Evolutionary conservation across 2,329 filamentous ascomycete genomes (phyloP).

Genomic region (Triangularia setosa): DNA sequence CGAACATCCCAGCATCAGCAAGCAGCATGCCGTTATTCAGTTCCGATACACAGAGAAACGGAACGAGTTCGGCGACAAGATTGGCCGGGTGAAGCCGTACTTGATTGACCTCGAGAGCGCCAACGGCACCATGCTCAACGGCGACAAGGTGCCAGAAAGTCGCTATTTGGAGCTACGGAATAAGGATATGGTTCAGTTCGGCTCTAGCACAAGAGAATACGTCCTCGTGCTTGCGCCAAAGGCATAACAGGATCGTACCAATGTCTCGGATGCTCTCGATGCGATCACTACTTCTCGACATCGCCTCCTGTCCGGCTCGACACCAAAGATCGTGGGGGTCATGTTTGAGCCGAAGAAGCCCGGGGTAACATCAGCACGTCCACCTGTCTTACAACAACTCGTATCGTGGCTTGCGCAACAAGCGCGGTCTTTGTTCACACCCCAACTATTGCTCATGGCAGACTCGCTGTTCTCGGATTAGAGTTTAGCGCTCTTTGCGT

Average conservation of each 20-base stretch:
- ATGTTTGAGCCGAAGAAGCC: background rate
- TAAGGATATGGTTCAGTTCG: conserved; percentile 87
- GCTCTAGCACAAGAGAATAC: conserved; percentile 85
- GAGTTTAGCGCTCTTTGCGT: conserved; percentile 1
- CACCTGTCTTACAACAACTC: background rate
- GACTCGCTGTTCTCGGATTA: background rate
- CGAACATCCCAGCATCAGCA: conserved; percentile 89
- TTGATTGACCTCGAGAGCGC: conserved; percentile 90
- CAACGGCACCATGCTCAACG: conserved; percentile 84
- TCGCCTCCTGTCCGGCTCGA: background rate
- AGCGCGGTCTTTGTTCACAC: background rate
- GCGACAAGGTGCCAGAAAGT: conserved; percentile 65
- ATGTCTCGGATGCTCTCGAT: too few species aligned
- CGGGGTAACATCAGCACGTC: background rate
- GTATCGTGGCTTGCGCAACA: conserved; percentile 1
- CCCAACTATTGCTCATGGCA: background rate
- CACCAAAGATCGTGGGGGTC: background rate
- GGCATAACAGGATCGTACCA: conserved; percentile 10
- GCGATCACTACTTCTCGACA: background rate
- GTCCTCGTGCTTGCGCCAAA: conserved; percentile 76
- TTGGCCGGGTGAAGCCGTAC: conserved; percentile 78
- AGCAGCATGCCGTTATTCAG: conserved; percentile 93
- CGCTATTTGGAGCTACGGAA: conserved; percentile 82
- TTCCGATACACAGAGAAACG: conserved; percentile 81
- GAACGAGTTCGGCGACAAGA: conserved; percentile 82